A percentile compares a stretch with the other conserved stretches of the same genome.
phyloP scores from a whole-genome alignment of 192 early-diverging fungal species.

The Funneliformis geosporum region DNA sequence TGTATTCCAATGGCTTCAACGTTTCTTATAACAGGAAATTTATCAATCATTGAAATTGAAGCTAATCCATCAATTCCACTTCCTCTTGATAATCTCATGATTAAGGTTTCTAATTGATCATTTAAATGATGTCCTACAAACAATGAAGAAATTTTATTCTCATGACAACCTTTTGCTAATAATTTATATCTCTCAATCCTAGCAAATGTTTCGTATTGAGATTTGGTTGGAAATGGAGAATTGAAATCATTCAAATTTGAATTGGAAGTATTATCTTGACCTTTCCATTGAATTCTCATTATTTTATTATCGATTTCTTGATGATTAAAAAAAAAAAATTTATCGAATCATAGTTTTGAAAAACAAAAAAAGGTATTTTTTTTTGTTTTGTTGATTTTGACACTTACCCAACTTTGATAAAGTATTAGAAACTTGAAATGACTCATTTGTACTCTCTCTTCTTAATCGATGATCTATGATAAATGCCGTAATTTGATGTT shows the following conservation, averaged over 20 bases:
- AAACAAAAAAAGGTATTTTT: not conserved
- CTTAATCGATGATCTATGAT: slow-evolving; percentile 53
- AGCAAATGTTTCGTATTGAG: slow-evolving; percentile 42
- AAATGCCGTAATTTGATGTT: slow-evolving; percentile 37
- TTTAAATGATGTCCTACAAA: slow-evolving; percentile 48
- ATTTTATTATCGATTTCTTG: slow-evolving; percentile 13
- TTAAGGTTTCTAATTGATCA: slow-evolving; percentile 51
- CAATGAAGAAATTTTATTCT: slow-evolving; percentile 40
- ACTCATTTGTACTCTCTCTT: slow-evolving; percentile 43
- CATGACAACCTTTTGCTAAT: slow-evolving; percentile 42
- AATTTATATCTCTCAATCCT: slow-evolving; percentile 42
- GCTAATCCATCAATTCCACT: slow-evolving; percentile 52
- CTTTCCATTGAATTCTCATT: slow-evolving; percentile 12
- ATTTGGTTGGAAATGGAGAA: slow-evolving; percentile 33
- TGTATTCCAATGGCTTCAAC: slow-evolving; percentile 43
- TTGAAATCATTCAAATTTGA: not conserved
- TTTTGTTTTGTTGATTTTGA: too few relatives aligned
- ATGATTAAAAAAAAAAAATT: not conserved
- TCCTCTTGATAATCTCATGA: slow-evolving; percentile 44
- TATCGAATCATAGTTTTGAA: not conserved
- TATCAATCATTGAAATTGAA: slow-evolving; percentile 37
- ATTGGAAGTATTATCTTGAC: not conserved
- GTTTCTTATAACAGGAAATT: slow-evolving; percentile 40
- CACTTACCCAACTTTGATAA: slow-evolving; percentile 38
- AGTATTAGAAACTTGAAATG: slow-evolving; percentile 35